Base-by-base conservation (phyloP, 2,329 filamentous ascomycete genomes). In the Colletotrichum sp. region DNA sequence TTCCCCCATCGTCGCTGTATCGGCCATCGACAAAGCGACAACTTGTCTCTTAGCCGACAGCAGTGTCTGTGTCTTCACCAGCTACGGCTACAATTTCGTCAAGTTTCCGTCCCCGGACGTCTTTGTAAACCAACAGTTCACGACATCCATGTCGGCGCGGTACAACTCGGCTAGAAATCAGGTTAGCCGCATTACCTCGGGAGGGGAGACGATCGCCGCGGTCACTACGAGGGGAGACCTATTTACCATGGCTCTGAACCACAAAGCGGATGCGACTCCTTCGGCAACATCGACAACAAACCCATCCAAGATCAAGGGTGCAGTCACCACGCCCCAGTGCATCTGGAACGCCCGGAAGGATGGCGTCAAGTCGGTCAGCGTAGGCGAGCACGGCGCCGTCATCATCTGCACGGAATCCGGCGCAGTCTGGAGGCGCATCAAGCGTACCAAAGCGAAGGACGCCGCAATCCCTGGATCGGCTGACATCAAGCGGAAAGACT, bases 41-140 rank as follows among this genome's bases (percentile, higher is more conserved):
- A 93, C 94, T 2, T 94, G 96, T 77, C 86, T 99, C 32, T 90
- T 99, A 5, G 94, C 96, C 65, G 98, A 96, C 79, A 93, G 95
- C 79, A 95, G 96, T 24, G 95, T 99, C 12, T 98, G 95, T 89
- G 93, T 99, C 0, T 98, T 99, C 80, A 96, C 96, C 1, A 98
- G 98, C 79, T 99, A 98, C 81, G 96, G 96, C 6, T 99, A 98
- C 82, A 95, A 96, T n/a, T 95, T 95, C 78, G 89, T 99, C 71
- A 93, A 92, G 62, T 98, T 99, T 78, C 95, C 95, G 0, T 88
- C 95, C 39, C 87, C 88, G 2, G 94, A 96, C 78, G 90, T 92
- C 8, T 93, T 95, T 78, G 90, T 90, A 24, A 95, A 93, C 75
- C 92, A 92, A 76, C 93, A 94, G 59, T 88, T 96, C 28, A 90